Base-by-base conservation (phyloP, 192 early-diverging fungal genomes). In the Mortierella hygrophila region DNA sequence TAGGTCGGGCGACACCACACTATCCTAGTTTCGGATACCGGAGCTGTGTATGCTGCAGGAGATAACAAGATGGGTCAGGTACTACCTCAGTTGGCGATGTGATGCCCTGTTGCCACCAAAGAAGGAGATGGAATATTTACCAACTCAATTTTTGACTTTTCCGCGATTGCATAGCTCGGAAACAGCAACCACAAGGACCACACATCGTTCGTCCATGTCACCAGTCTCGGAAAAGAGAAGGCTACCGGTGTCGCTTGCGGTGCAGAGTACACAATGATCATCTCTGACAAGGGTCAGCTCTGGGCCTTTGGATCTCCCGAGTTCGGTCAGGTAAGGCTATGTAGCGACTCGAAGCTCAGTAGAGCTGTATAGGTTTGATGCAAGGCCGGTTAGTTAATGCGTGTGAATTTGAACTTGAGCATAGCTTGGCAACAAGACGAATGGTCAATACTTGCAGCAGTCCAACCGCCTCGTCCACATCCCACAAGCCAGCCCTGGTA, bases 291-390 rank as follows among this genome's bases (percentile, higher is more conserved):
- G 60, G 89, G 89, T 9, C 82, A 90, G 54, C 74, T 90, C 37
- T 90, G 73, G 76, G 85, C 90, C 1, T 91, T 91, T 70, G 90
- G 90, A 68, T 90, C 89, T 13, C 90, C 87, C 55, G 90, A 91
- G 74, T 89, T 87, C 74, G 90, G 90, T 16, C 89, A 91, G 85
- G 89, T 88, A 82, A 73, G 63, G 26, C 0, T 35, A 0, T 63
- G 20, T 7, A 71, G 32, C 21, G 46, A 40, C 5, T 32, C 65
- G 6, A 15, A 41, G 69, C 18, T 21, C 41, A 70, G 4, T 42
- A n/a, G n/a, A 7, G 38, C 20, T 70, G n/a, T 52, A 52, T 1
- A 18, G 49, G 18, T 5, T 20, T 52, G 16, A 18, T 20, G 49
- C 4, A 20, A 20, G 18, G 18, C 5, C 5, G 5, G 20, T 26